Conservation (phyloP, 768 basidiomycete species). For the Tylopilus plumbeoviolaceoides region DNA sequence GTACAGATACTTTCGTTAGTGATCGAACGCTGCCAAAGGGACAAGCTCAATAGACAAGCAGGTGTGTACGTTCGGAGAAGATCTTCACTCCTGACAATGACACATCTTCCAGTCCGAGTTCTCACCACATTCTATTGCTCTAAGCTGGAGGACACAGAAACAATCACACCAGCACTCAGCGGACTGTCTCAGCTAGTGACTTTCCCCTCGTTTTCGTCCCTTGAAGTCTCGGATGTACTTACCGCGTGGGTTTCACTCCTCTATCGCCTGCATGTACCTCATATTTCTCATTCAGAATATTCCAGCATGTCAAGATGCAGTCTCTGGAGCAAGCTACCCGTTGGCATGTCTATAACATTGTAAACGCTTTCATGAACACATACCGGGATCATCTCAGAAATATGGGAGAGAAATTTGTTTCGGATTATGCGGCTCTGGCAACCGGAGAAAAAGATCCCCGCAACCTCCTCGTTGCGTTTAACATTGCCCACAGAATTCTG, state of each 20-base stretch:
- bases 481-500: constrained; percentile 79
- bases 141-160: constrained; percentile 83
- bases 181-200: constrained; percentile 67
- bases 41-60: constrained; percentile 73
- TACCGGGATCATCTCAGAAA: constrained; percentile 55
- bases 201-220: constrained; percentile 57
- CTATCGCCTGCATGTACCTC: neutral
- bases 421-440: constrained; percentile 72
- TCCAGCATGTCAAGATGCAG: constrained; percentile 76
- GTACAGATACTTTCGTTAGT: constrained; percentile 78
- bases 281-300: constrained; percentile 47
- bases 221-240: constrained; percentile 58
- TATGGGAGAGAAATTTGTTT: constrained; percentile 70
- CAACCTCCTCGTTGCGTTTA: constrained; percentile 87
- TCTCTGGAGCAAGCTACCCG: constrained; percentile 78
- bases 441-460: constrained; percentile 98
- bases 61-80: constrained; percentile 44
- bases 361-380: constrained; percentile 55
- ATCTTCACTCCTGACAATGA: neutral
- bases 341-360: constrained; percentile 72
- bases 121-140: constrained; percentile 78
- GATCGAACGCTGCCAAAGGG: constrained; percentile 53
- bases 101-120: constrained; percentile 62
- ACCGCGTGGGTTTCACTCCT: constrained; percentile 46
- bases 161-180: constrained; percentile 74